Percentiles rank a stretch among this genome's conserved stretches.
Conservation (phyloP, 352 stramenopile genomes). For the Lagenidium giganteum region DNA sequence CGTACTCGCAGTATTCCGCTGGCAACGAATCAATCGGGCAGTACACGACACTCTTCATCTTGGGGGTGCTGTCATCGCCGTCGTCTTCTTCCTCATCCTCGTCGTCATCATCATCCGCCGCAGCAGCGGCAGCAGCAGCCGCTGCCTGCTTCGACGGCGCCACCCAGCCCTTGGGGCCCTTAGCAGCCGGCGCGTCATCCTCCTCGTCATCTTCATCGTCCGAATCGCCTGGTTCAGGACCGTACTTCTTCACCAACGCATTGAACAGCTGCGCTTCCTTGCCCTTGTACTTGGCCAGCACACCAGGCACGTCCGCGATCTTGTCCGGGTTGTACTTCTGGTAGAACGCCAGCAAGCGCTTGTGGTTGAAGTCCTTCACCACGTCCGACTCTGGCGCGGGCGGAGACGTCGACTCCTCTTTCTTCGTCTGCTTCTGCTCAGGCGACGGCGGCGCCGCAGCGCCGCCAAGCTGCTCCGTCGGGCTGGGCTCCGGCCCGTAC, state of each 20-base stretch:
- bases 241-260: slow-evolving; percentile 82
- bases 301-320: slow-evolving; percentile 45
- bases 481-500: slow-evolving; percentile 69
- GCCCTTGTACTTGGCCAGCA: slow-evolving; percentile 77
- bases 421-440: slow-evolving; percentile 9
- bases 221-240: slow-evolving; percentile 69
- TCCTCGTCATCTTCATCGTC: slow-evolving; percentile 59
- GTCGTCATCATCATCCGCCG: slow-evolving; percentile 31
- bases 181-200: slow-evolving; percentile 16
- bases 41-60: slow-evolving; percentile 66
- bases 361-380: slow-evolving; percentile 49
- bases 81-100: slow-evolving; percentile 41
- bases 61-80: slow-evolving; percentile 27
- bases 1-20: slow-evolving; percentile 84
- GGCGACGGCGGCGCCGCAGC: no score
- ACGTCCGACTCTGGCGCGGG: slow-evolving; percentile 17
- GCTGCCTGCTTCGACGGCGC: slow-evolving; percentile 11
- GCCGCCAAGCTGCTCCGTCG: slow-evolving; percentile 40
- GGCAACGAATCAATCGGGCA: slow-evolving; percentile 82
- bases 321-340: slow-evolving; percentile 82
- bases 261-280: slow-evolving; percentile 80
- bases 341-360: slow-evolving; percentile 73
- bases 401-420: slow-evolving; percentile 5
- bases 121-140: no score
- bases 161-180: slow-evolving; percentile 7